phyloP scores from a whole-genome alignment of 2,329 filamentous ascomycete species.

The Albifimbria verrucaria region DNA sequence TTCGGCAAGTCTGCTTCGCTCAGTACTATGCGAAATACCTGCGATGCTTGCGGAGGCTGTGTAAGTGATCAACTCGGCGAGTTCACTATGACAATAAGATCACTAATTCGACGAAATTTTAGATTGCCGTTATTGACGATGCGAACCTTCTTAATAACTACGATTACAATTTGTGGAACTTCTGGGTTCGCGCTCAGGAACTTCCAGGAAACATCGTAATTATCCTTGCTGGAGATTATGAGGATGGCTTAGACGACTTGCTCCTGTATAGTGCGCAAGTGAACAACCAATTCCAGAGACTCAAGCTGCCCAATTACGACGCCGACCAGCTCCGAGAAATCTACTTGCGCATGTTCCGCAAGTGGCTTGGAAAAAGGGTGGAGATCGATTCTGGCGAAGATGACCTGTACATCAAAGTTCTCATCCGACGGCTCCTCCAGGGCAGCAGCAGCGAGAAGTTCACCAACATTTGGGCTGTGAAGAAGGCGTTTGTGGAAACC shows the following conservation, averaged over 20 bases:
- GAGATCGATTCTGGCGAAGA: constrained; percentile 53
- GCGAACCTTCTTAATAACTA: constrained; percentile 24
- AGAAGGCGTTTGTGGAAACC: constrained; percentile 50
- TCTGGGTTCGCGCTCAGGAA: constrained; percentile 20
- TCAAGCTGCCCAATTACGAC: constrained; percentile 65
- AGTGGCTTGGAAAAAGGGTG: constrained; percentile 54
- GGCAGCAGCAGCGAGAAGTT: constrained; percentile 62
- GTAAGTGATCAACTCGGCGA: constrained; percentile 24
- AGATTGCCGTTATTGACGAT: constrained; percentile 26
- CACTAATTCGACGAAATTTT: constrained; percentile 7
- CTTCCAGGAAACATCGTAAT: constrained; percentile 24
- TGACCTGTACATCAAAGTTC: constrained; percentile 62
- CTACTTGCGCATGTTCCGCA: constrained; percentile 49
- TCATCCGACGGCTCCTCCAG: constrained; percentile 56
- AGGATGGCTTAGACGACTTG: constrained; percentile 57
- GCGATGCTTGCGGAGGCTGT: constrained; percentile 52
- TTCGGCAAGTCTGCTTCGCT: constrained; percentile 31
- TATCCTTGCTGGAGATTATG: constrained; percentile 23
- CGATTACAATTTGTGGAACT: constrained; percentile 23
- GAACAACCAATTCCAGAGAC: constrained; percentile 20
- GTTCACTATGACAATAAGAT: neutral
- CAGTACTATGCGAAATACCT: constrained; percentile 37
- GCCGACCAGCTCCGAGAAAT: constrained; percentile 61
- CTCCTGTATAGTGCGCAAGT: constrained; percentile 50
- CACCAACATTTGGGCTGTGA: constrained; percentile 65